A percentile compares a stretch with the other conserved stretches of the same genome.
phyloP scores from a whole-genome alignment of 2,329 filamentous ascomycete genomes.

The Microcyclosporella mali region DNA sequence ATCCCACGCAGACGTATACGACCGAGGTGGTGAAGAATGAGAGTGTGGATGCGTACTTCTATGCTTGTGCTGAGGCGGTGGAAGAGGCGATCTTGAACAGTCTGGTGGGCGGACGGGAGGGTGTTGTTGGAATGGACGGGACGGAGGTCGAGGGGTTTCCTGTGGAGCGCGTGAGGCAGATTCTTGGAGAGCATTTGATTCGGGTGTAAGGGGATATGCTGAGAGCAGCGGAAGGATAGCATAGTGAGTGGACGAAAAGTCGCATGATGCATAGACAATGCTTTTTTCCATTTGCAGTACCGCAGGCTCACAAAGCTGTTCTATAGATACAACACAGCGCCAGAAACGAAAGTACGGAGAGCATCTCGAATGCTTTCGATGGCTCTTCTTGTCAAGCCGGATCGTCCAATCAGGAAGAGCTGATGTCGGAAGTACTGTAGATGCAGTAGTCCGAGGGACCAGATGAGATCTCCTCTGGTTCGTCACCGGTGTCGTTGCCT shows the following conservation, averaged over 20 bases:
- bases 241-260: no score
- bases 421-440: conserved; percentile 27
- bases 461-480: conserved; percentile 29
- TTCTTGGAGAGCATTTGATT: conserved; percentile 40
- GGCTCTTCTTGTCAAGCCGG: no score
- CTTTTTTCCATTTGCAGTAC: no score
- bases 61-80: conserved; percentile 56
- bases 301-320: no score
- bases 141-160: conserved; percentile 47
- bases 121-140: conserved; percentile 50
- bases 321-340: no score
- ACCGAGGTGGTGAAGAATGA: conserved; percentile 51
- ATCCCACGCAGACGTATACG: conserved; percentile 35
- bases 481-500: conserved; percentile 31
- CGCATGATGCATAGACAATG: no score
- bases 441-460: conserved; percentile 32
- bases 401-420: conserved; percentile 9
- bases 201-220: conserved; percentile 5
- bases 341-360: no score
- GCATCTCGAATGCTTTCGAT: no score
- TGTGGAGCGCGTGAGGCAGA: conserved; percentile 41
- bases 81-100: conserved; percentile 63
- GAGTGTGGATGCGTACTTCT: conserved; percentile 56
- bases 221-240: no score
- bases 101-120: conserved; percentile 53